Evolutionary conservation across 2,329 filamentous ascomycete genomes (phyloP), one percentile per base, ranked within the genome.

Genomic region (Penicillium sp.): DNA sequence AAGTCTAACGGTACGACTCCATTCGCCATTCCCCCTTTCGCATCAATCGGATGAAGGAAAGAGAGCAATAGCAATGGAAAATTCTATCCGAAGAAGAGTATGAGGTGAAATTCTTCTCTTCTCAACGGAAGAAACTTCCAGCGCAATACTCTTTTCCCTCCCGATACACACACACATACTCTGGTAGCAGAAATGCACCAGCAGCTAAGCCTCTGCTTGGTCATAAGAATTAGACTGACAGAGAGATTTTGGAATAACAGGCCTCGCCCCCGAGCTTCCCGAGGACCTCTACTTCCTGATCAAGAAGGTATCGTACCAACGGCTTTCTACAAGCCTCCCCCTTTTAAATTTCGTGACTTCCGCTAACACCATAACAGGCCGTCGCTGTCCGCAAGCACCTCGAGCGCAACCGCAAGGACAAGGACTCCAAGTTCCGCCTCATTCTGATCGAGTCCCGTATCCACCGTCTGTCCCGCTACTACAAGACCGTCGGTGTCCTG

Each of bases 381-480:
- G 92, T 97, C 72, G 89, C 92, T 77, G 94, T 99, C 84, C 93
- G 94, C 84, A 99, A 99, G 91, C 95, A 99, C 84, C 91, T 99
- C 70, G 92, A 97, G 88, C 91, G 91, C 83, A 99, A 99, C 89
- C 93, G 94, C 83, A 99, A 99, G 88, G 94, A 99, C 87, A 96
- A 92, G 86, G 94, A 99, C 87, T 91, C 89, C 86, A 99, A 99
- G 87, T 99, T 99, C 91, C 93, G 94, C 78, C 91, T 99, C 68
- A 99, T 99, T 93, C 90, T 99, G 72, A 96, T 99, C 83, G 94
- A 99, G 87, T 97, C 94, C 78, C 91, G 95, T 83, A 97, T 99
- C 82, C 94, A 99, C 90, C 93, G 94, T 84, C 90, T 99, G 70
- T 94, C 92, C 77, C 90, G 94, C 72, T 97, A 97, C 90, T 99